Evolutionary conservation across 2,329 filamentous ascomycete species (phyloP).

Genomic region (Paecilomyces sp.): DNA sequence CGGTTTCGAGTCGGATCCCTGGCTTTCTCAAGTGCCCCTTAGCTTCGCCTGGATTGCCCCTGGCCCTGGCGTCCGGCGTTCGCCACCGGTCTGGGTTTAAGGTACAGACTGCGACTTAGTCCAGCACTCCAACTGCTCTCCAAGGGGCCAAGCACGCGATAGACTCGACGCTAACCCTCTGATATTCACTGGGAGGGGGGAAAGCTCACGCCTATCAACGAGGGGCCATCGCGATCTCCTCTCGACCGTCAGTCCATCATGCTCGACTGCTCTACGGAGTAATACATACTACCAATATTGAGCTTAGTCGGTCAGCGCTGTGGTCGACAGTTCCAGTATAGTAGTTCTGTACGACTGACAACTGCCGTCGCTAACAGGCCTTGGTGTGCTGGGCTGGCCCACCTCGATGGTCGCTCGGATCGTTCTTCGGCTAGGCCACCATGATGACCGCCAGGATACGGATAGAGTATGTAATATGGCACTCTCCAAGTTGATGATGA

Average conservation of each 20-base stretch:
- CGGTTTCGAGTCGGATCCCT: constrained; percentile 1
- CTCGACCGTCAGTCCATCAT: not conserved
- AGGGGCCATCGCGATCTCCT: not conserved
- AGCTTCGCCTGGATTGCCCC: not conserved
- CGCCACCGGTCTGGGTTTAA: not conserved
- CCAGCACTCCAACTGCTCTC: not conserved
- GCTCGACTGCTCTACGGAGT: too few relatives aligned
- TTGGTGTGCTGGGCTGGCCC: not conserved
- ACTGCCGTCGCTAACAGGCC: too few relatives aligned
- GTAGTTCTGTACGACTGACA: not conserved
- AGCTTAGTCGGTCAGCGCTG: not conserved
- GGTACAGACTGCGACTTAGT: not conserved
- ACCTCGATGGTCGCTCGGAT: not conserved
- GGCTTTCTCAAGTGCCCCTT: not conserved
- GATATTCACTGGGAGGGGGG: not conserved
- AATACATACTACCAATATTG: too few relatives aligned
- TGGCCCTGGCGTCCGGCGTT: not conserved
- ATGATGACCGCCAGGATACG: not conserved
- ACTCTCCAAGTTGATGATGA: too few relatives aligned
- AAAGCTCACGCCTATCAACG: not conserved
- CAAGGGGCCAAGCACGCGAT: not conserved
- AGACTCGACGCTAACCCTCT: not conserved
- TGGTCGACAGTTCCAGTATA: not conserved
- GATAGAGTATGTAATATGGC: too few relatives aligned
- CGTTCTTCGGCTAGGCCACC: not conserved